These are phyloP conservation scores for Colletotrichum truncatum DNA, from an alignment of 2,329 filamentous ascomycete species.

Conservation along the genomic window DNA sequence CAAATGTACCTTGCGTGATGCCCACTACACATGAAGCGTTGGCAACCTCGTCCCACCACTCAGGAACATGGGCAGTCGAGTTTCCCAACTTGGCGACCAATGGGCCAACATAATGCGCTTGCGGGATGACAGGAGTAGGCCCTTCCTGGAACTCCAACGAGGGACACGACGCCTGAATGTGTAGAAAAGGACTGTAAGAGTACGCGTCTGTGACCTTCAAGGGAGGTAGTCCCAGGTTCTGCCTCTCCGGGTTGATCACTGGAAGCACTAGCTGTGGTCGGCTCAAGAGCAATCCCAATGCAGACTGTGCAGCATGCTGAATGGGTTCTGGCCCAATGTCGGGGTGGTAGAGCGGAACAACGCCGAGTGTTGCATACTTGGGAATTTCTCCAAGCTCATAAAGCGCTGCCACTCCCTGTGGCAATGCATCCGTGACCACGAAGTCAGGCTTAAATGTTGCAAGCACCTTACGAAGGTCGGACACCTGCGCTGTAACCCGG, in stretches of 20 bases:
- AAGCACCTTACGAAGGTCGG: slow-evolving; percentile 44
- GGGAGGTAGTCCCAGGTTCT: slow-evolving; percentile 36
- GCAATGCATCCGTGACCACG: slow-evolving; percentile 49
- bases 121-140: slow-evolving; percentile 33
- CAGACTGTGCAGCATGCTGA: slow-evolving; percentile 34
- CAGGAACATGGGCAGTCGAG: slow-evolving; percentile 35
- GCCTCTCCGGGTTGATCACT: slow-evolving; percentile 42
- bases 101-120: slow-evolving; percentile 44
- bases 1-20: slow-evolving; percentile 49
- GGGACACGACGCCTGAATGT: slow-evolving; percentile 48
- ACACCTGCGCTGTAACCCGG: slow-evolving; percentile 45
- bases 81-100: slow-evolving; percentile 38
- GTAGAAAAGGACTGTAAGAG: slow-evolving; percentile 46
- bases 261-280: slow-evolving; percentile 39
- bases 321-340: slow-evolving; percentile 42
- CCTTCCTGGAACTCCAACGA: slow-evolving; percentile 41
- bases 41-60: slow-evolving; percentile 43
- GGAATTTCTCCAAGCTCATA: slow-evolving; percentile 45
- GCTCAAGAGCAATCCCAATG: slow-evolving; percentile 38
- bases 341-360: slow-evolving; percentile 47
- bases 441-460: slow-evolving; percentile 39
- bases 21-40: slow-evolving; percentile 41
- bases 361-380: slow-evolving; percentile 47
- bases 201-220: slow-evolving; percentile 43
- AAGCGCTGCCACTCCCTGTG: slow-evolving; percentile 45